These are phyloP conservation scores for Trichosanthes truncata DNA, from an alignment of 306 rosid species.

Conservation along the genomic window DNA sequence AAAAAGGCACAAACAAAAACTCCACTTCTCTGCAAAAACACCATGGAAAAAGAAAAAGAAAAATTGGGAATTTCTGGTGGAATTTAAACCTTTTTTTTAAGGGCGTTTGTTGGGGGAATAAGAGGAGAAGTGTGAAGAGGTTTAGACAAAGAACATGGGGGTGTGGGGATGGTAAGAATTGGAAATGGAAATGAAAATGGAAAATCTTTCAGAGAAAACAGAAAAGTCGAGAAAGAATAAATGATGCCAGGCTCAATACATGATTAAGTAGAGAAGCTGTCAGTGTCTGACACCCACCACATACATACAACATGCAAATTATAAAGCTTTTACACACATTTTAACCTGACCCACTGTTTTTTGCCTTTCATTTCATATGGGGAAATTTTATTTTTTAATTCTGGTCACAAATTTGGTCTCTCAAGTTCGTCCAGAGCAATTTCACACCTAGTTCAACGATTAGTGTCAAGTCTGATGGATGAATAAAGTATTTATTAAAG, in stretches of 20 bases:
- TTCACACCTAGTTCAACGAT: too few relatives aligned
- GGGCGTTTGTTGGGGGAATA: background rate
- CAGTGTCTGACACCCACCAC: slow-evolving; percentile 46
- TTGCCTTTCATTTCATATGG: background rate
- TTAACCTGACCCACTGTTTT: slow-evolving; percentile 25
- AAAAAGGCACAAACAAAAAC: slow-evolving; percentile 13
- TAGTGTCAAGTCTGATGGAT: too few relatives aligned
- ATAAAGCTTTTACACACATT: background rate
- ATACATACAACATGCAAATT: slow-evolving; percentile 3
- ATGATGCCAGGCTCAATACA: slow-evolving; percentile 28
- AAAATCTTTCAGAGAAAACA: slow-evolving; percentile 3
- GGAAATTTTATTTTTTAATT: background rate
- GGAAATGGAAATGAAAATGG: background rate
- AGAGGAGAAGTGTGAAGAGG: background rate
- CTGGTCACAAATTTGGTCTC: background rate
- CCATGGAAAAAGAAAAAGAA: background rate
- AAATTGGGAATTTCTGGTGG: background rate
- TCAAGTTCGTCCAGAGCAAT: too few relatives aligned
- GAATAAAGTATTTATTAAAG: too few relatives aligned
- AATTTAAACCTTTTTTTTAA: background rate
- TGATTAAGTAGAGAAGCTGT: slow-evolving; percentile 50
- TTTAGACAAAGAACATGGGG: background rate
- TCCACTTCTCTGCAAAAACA: background rate
- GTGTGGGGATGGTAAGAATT: background rate
- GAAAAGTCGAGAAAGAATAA: slow-evolving; percentile 11